Conservation (phyloP, 75 land plant species). For the Pseudotsuga menziesii region DNA sequence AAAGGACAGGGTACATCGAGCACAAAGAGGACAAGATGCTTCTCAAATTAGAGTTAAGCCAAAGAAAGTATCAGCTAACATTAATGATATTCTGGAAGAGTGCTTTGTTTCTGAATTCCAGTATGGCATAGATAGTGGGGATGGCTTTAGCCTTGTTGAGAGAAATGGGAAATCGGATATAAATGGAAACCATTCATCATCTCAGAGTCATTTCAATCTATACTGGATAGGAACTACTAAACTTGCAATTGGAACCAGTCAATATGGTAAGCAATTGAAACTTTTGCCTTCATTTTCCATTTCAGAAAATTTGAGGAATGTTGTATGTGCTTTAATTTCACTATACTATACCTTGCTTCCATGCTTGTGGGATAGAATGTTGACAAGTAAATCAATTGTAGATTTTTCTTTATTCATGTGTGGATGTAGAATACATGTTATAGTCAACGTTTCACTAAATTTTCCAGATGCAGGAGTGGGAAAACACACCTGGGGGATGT, state of each 20-base stretch:
- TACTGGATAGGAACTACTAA: conserved; percentile 79
- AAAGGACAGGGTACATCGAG: conserved; percentile 70
- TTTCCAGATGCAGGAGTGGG: no score
- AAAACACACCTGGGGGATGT: no score
- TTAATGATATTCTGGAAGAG: background rate
- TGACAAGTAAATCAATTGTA: no score
- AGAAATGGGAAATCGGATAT: background rate
- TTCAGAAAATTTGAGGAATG: background rate
- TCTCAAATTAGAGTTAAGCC: conserved; percentile 58
- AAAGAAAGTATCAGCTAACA: conserved; percentile 10
- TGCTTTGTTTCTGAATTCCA: background rate
- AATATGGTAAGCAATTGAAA: conserved; percentile 39
- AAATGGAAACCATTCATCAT: conserved; percentile 7
- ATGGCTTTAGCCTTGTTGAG: background rate
- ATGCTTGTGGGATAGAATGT: no score
- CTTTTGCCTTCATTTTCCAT: background rate
- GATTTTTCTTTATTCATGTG: no score
- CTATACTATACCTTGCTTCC: background rate
- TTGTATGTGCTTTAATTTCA: background rate
- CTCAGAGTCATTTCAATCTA: conserved; percentile 14
- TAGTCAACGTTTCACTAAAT: no score
- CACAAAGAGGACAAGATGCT: conserved; percentile 70
- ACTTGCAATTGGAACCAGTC: conserved; percentile 56
- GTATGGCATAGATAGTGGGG: background rate
- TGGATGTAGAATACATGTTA: no score